A percentile compares a stretch with the other conserved stretches of the same genome.
These are phyloP conservation scores for Geotrichum ghanense DNA, from an alignment of 805 yeast species.

Conservation along the genomic window DNA sequence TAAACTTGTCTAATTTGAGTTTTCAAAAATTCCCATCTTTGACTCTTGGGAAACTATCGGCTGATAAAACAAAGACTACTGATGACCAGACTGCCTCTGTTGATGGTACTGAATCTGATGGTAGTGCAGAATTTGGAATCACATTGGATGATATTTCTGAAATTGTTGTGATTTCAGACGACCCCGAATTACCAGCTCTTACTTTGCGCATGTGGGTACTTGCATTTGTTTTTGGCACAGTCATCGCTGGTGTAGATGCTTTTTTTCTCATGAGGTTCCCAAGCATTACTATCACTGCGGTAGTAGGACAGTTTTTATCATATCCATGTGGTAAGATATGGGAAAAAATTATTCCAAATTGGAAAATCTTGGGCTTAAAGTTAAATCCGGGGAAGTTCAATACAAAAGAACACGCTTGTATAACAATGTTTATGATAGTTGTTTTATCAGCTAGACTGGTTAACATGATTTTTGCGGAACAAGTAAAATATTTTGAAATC, in stretches of 20 bases:
- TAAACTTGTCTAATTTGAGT: too few species aligned
- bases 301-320: background rate
- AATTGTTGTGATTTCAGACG: background rate
- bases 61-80: too few species aligned
- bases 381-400: background rate
- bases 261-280: background rate
- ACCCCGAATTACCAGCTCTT: too few species aligned
- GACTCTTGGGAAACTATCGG: too few species aligned
- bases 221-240: background rate
- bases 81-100: too few species aligned
- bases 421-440: background rate
- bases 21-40: too few species aligned
- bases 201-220: background rate
- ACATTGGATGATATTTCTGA: background rate
- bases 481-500: slow-evolving; percentile 20
- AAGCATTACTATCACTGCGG: background rate
- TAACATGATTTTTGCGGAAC: slow-evolving; percentile 36
- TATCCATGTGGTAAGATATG: background rate
- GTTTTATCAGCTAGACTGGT: background rate
- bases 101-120: too few species aligned
- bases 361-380: background rate
- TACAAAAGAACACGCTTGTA: background rate
- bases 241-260: background rate
- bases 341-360: background rate
- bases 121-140: too few species aligned